A percentile compares a stretch with the other conserved stretches of the same genome.
These are phyloP conservation scores for Penicillium glabrum DNA, from an alignment of 2,329 filamentous ascomycete genomes.

Conservation along the genomic window DNA sequence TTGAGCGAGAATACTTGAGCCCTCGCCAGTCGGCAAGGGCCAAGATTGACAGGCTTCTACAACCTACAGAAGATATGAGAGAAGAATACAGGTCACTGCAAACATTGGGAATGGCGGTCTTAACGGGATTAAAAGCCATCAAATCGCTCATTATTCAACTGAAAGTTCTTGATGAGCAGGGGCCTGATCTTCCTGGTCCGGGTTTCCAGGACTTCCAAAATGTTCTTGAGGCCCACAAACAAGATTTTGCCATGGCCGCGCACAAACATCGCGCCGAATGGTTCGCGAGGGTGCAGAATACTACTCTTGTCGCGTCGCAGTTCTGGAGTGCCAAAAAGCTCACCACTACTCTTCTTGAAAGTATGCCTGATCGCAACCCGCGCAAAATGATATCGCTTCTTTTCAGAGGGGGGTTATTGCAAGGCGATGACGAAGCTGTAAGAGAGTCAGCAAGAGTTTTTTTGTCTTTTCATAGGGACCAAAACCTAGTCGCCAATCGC, in stretches of 20 bases:
- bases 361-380: background rate
- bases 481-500: background rate
- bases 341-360: background rate
- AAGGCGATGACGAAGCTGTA: background rate
- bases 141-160: background rate
- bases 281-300: background rate
- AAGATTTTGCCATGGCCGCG: background rate
- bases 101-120: background rate
- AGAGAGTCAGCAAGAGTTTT: background rate
- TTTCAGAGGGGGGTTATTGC: background rate
- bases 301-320: background rate
- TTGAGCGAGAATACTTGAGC: slow-evolving; percentile 14
- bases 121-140: background rate
- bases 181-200: background rate
- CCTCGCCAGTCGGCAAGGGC: slow-evolving; percentile 18
- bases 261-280: slow-evolving; percentile 1
- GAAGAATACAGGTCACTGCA: background rate
- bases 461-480: background rate
- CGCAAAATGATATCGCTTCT: background rate
- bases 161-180: background rate
- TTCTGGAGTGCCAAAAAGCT: background rate
- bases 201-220: background rate
- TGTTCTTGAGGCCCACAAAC: background rate
- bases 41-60: slow-evolving; percentile 21
- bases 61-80: background rate